Conservation (phyloP, 176 grass and related monocot genomes). For the Musa troglodytarum region DNA sequence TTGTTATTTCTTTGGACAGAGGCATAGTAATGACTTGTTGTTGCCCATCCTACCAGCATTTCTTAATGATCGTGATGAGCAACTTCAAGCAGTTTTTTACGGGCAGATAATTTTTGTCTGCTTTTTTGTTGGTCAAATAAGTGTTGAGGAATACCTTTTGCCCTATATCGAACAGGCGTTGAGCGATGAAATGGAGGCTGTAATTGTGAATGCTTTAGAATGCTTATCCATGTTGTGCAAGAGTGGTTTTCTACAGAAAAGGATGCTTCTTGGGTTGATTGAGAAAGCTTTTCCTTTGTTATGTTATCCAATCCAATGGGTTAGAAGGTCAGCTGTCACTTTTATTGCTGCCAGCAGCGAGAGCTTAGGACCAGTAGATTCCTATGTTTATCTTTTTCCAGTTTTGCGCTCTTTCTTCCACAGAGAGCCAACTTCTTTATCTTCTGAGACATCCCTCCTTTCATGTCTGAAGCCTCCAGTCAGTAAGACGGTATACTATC, state of each 20-base stretch:
- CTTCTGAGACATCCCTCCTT: conserved; percentile 63
- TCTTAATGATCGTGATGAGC: conserved; percentile 89
- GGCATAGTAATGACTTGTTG: conserved; percentile 93
- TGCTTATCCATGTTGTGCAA: conserved; percentile 83
- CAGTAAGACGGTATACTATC: conserved; percentile 64
- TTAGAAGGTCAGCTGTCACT: conserved; percentile 68
- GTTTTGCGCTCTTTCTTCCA: conserved; percentile 62
- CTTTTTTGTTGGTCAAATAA: conserved; percentile 93
- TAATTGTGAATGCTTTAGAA: conserved; percentile 78
- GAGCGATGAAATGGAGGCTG: conserved; percentile 69
- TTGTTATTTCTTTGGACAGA: conserved; percentile 91
- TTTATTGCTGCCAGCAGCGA: conserved; percentile 72
- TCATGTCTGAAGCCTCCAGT: conserved; percentile 76
- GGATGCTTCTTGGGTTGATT: conserved; percentile 64
- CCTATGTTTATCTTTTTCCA: conserved; percentile 77
- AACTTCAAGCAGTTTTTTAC: conserved; percentile 83
- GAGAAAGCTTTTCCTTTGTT: conserved; percentile 68
- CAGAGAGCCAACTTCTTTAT: conserved; percentile 66
- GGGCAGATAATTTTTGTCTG: conserved; percentile 77
- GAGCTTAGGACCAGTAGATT: conserved; percentile 83
- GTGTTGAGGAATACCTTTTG: conserved; percentile 94
- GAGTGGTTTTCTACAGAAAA: conserved; percentile 79
- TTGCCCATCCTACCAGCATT: conserved; percentile 90
- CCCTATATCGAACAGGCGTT: conserved; percentile 95
- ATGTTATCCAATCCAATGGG: conserved; percentile 88